Conservation (phyloP, 176 grass and related monocot species). For the Oryza punctata region DNA sequence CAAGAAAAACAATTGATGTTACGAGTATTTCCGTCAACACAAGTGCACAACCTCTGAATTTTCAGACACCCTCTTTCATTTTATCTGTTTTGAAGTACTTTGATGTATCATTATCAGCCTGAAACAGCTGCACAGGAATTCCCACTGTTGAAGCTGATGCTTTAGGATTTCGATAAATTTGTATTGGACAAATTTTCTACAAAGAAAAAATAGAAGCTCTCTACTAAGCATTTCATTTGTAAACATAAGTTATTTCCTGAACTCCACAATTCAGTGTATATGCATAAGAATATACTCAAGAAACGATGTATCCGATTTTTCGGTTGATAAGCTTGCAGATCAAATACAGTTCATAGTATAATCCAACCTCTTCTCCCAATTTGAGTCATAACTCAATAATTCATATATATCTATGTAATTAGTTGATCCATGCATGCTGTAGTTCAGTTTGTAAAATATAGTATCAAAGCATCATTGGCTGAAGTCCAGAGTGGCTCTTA, state of each 20-base stretch:
- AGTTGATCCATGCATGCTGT: not conserved
- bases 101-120: not conserved
- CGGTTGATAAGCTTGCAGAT: constrained; percentile 27
- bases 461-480: not conserved
- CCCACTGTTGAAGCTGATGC: too few relatives aligned
- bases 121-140: not conserved
- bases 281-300: too few relatives aligned
- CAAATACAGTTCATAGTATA: not conserved
- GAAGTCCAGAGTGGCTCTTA: not conserved
- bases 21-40: not conserved
- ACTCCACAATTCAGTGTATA: not conserved
- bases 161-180: not conserved
- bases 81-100: not conserved
- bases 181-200: not conserved
- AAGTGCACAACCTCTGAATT: not conserved
- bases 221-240: not conserved
- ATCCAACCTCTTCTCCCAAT: not conserved
- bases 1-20: not conserved
- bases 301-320: not conserved
- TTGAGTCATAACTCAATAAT: constrained; percentile 7
- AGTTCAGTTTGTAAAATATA: not conserved
- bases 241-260: not conserved
- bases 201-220: not conserved
- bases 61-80: constrained; percentile 4
- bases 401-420: constrained; percentile 6